Conservation (phyloP, 2,329 filamentous ascomycete species). For the Neophaeococcomyces aloes region DNA sequence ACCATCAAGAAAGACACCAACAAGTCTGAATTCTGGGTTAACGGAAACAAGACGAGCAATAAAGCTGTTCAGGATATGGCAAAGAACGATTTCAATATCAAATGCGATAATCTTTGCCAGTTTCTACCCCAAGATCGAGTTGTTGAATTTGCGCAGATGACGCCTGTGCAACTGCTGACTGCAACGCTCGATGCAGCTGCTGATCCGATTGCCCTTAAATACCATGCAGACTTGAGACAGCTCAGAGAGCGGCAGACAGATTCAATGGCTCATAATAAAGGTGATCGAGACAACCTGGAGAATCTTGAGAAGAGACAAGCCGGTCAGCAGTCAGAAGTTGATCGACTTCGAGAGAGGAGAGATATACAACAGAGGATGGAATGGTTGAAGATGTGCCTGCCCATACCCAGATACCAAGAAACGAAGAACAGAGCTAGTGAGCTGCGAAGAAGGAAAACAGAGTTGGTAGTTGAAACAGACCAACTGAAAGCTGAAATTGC, state of each 20-base stretch:
- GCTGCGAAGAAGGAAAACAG: slow-evolving; percentile 46
- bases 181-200: slow-evolving; percentile 86
- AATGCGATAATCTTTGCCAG: slow-evolving; percentile 95
- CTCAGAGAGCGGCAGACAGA: slow-evolving; percentile 60
- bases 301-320: slow-evolving; percentile 63
- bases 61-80: slow-evolving; percentile 59
- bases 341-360: slow-evolving; percentile 66
- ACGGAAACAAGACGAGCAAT: slow-evolving; percentile 51
- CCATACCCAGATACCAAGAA: slow-evolving; percentile 55
- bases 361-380: slow-evolving; percentile 54
- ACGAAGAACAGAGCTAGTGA: slow-evolving; percentile 40
- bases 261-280: slow-evolving; percentile 47
- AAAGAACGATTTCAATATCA: slow-evolving; percentile 61
- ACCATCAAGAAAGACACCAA: slow-evolving; percentile 75
- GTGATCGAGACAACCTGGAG: slow-evolving; percentile 52
- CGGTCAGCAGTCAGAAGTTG: slow-evolving; percentile 68
- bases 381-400: slow-evolving; percentile 54
- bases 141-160: slow-evolving; percentile 79
- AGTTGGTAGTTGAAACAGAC: slow-evolving; percentile 47
- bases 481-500: slow-evolving; percentile 51
- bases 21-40: slow-evolving; percentile 65
- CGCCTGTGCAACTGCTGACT: slow-evolving; percentile 66
- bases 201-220: slow-evolving; percentile 64
- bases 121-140: slow-evolving; percentile 95
- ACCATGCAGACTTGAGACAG: slow-evolving; percentile 64